Evolutionary conservation across 2,329 filamentous ascomycete species (phyloP).

Genomic region (Penicillium frequentans): DNA sequence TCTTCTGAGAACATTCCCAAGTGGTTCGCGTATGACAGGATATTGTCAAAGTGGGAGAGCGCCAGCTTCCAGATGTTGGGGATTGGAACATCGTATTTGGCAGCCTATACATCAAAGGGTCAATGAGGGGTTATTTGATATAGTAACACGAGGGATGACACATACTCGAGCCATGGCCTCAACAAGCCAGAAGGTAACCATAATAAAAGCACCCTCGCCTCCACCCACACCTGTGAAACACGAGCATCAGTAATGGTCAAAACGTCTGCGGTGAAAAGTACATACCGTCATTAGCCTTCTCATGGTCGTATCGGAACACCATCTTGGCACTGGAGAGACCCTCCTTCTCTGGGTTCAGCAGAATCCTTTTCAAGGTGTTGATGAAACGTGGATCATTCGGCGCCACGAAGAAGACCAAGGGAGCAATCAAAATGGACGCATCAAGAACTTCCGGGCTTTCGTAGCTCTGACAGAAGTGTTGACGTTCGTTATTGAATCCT

Average conservation of each 20-base stretch:
- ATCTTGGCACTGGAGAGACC: constrained; percentile 73
- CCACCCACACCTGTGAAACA: constrained; percentile 64
- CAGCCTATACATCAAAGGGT: constrained; percentile 17
- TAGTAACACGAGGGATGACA: constrained; percentile 22
- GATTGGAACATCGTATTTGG: constrained; percentile 31
- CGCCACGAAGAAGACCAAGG: constrained; percentile 76
- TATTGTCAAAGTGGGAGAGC: constrained; percentile 73
- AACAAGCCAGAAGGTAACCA: constrained; percentile 83
- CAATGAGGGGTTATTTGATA: not conserved
- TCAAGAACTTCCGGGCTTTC: constrained; percentile 70
- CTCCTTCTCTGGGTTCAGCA: constrained; percentile 71
- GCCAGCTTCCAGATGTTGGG: constrained; percentile 46
- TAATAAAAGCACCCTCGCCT: constrained; percentile 72
- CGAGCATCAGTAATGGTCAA: constrained; percentile 6
- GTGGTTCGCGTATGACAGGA: constrained; percentile 74
- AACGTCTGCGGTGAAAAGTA: not conserved
- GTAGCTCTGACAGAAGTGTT: constrained; percentile 74
- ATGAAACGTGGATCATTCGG: constrained; percentile 75
- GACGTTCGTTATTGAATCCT: constrained; percentile 69
- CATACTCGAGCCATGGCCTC: constrained; percentile 72
- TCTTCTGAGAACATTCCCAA: constrained; percentile 78
- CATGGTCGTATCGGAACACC: constrained; percentile 73
- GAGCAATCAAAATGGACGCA: constrained; percentile 73
- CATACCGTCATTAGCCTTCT: constrained; percentile 67
- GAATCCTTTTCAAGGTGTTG: constrained; percentile 69